These are phyloP conservation scores for Ramularia collo-cygni DNA, from an alignment of 2,329 filamentous ascomycete genomes.

Conservation along the genomic window DNA sequence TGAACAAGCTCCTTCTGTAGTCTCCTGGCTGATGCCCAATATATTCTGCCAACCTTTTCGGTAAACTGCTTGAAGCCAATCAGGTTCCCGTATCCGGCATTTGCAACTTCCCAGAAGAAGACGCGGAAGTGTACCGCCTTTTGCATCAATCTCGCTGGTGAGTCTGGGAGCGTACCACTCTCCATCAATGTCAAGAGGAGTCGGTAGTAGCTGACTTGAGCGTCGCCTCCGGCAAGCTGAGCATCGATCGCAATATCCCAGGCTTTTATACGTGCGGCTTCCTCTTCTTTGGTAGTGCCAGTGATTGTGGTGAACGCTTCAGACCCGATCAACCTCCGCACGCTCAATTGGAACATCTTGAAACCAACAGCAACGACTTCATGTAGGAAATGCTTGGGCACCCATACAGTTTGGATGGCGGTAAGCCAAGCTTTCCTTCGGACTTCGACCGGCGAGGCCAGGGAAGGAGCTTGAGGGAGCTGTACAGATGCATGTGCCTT, in stretches of 20 bases:
- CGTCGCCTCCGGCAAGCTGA: constrained; percentile 83
- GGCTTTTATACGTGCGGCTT: constrained; percentile 77
- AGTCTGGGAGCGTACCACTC: constrained; percentile 77
- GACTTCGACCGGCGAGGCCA: constrained; percentile 76
- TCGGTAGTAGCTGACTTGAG: constrained; percentile 80
- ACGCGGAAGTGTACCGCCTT: constrained; percentile 89
- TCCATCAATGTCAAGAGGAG: constrained; percentile 80
- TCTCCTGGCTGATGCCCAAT: constrained; percentile 74
- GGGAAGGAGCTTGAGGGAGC: constrained; percentile 54
- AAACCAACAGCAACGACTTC: constrained; percentile 74
- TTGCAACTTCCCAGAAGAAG: constrained; percentile 70
- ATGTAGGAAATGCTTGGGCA: constrained; percentile 79
- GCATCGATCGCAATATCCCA: constrained; percentile 93
- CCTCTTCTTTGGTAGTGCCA: constrained; percentile 75
- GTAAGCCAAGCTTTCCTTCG: constrained; percentile 88
- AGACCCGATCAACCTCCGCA: constrained; percentile 70
- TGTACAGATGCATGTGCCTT: constrained; percentile 33
- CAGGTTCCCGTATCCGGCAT: constrained; percentile 58
- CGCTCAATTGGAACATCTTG: constrained; percentile 74
- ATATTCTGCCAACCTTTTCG: constrained; percentile 63
- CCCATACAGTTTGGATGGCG: constrained; percentile 85
- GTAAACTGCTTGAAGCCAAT: constrained; percentile 62
- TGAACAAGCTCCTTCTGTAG: constrained; percentile 42
- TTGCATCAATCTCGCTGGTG: constrained; percentile 77
- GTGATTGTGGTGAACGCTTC: constrained; percentile 72